Base-by-base conservation (phyloP, 495 filamentous ascomycete species). In the Talaromyces liani region DNA sequence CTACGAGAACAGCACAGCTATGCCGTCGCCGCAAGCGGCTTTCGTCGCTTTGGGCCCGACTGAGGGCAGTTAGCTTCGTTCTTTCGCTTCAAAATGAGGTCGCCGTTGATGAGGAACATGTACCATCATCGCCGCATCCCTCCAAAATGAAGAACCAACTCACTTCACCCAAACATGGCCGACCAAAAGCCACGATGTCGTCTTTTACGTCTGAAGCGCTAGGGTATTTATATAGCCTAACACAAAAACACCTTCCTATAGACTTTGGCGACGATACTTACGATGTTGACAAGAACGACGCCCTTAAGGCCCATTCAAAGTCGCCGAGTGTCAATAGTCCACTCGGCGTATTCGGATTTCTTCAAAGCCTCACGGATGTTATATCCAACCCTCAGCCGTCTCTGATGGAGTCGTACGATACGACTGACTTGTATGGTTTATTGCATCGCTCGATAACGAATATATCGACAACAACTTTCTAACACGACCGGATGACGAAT, bases 71-170 rank as follows among this genome's bases (percentile, higher is more conserved):
- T 4, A 59, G 29, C 20, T 59, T 59, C 34, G 31, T 59, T 2
- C 29, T 59, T 6, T 31, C 29, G 12, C 57, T 59, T 24, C 57
- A 59, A 41, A 59, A 59, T 22, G 57, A 59, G 20, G 57, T 59
- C 14, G 31, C 20, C 4, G 8, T 16, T 12, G 31, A 57, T 33
- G 54, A 41, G 10, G 34, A 14, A 33, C 31, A 33, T 22, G 57
- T 34, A 6, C 8, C 27, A 33, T 41, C 14, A 41, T 16, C 36
- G 36, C 36, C 31, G 18, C 31, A 22, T 22, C 18, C 20, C 12
- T 12, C 25, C 20, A 22, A 29, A 7, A 6, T 31, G 6, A 31
- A 24, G 14, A 20, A 41, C 16, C 16, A n/a, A 59, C 16, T 22
- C 57, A n/a, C 12, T 2, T 41, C 27, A 34, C 22, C 18, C 31